Evolutionary conservation across 345 rosid species (phyloP), one percentile per base, ranked within the genome.

Genomic region (Crucihimalaya himalaica): DNA sequence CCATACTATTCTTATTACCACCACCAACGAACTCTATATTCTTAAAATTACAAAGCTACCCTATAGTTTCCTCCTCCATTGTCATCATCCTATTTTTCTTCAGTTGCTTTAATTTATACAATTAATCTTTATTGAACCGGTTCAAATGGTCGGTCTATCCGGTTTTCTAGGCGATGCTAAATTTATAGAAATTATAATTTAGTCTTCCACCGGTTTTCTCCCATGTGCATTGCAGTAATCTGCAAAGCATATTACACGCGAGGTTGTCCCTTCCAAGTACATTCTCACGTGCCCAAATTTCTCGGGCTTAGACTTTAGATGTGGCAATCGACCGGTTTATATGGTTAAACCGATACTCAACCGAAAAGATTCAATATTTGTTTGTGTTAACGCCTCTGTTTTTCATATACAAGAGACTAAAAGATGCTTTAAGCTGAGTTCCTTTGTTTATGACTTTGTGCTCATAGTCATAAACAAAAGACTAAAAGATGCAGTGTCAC

Each of bases 301-400:
- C 5, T 42, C 53, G 19, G 54, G 15, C 4, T 23, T 25, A 67
- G 9, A 43, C 43, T 7, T 23, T 11, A 67, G 14, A 68, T 56
- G 18, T 58, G 18, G 25, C 18, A 32, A n/a, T 45, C 5, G 16
- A 47, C 34, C 75, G 40, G 59, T 59, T 60, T 16, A 48, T 60
- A 48, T 71, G 20, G 27, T 60, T 71, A 10, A 19, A 51, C 68
- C 32, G 19, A 40, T 63, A 21, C 47, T 18, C 5, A 71, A 61
- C 68, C 1, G 18, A 63, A 63, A 45, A 21, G 20, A 2, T 35
- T 18, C 43, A 43, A 9, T 45, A 1, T 42, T 10, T 29, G 16
- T 31, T 40, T 6, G 14, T 11, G 63, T 63, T 64, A 63, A 72
- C 56, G 63, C 37, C 56, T 72, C 45, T 52, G 59, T 34, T 65